These are phyloP conservation scores for Dryadomyces quercivorus DNA, from an alignment of 2,329 filamentous ascomycete genomes.

Conservation along the genomic window DNA sequence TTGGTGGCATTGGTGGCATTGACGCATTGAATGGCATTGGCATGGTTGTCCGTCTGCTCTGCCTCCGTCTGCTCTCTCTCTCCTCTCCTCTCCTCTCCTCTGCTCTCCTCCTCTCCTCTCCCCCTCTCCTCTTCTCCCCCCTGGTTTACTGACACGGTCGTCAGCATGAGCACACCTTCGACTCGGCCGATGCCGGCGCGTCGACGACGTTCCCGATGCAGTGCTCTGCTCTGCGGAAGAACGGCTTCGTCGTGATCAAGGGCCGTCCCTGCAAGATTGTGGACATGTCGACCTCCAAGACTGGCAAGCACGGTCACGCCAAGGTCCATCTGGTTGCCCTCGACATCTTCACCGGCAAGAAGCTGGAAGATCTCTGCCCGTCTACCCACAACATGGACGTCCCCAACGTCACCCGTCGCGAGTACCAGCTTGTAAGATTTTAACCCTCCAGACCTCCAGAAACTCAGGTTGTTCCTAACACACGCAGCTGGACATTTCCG, in stretches of 20 bases:
- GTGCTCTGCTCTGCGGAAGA: conserved; percentile 99
- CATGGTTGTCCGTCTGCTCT: neutral
- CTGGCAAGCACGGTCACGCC: conserved; percentile 99
- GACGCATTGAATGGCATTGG: no score
- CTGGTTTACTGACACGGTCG: neutral
- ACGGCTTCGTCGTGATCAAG: conserved; percentile 98
- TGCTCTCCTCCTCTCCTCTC: neutral
- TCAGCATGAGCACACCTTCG: conserved; percentile 67
- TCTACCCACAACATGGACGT: conserved; percentile 99
- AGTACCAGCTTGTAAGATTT: conserved; percentile 82
- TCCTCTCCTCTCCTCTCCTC: neutral
- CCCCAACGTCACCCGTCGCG: conserved; percentile 78
- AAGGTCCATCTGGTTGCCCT: conserved; percentile 98
- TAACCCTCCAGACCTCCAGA: neutral
- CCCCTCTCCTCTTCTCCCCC: neutral
- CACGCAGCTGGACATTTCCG: conserved; percentile 74
- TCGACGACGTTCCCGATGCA: conserved; percentile 94
- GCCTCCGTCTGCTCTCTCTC: neutral
- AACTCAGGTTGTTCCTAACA: neutral
- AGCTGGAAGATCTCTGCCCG: conserved; percentile 96
- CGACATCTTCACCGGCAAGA: conserved; percentile 99
- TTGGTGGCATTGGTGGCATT: no score
- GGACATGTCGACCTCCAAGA: conserved; percentile 99
- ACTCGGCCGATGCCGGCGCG: conserved; percentile 90
- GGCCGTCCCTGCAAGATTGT: conserved; percentile 99